Evolutionary conservation across 2,329 filamentous ascomycete genomes (phyloP).

Genomic region (Cercospora zeina): DNA sequence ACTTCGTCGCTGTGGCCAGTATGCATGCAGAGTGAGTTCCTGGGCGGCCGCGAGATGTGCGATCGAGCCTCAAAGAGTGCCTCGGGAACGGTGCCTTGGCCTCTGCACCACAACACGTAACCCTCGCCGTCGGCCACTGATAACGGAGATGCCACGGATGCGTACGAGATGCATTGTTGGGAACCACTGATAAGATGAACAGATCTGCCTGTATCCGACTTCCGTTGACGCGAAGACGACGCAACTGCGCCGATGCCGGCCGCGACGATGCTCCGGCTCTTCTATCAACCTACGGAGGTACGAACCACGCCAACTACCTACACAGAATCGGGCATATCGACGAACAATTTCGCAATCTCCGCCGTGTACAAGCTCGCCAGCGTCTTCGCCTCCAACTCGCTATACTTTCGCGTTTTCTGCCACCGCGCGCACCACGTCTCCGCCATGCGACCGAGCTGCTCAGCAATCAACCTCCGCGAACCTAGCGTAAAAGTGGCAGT

Average conservation of each 20-base stretch:
- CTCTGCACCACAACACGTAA: background rate
- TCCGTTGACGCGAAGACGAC: background rate
- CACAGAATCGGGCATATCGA: slow-evolving; percentile 26
- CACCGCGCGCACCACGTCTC: slow-evolving; percentile 24
- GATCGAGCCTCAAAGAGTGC: background rate
- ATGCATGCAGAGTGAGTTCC: background rate
- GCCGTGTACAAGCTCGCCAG: slow-evolving; percentile 24
- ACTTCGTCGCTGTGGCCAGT: background rate
- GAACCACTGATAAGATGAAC: slow-evolving; percentile 10
- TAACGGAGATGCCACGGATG: slow-evolving; percentile 5
- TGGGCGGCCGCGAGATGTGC: background rate
- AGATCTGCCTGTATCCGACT: background rate
- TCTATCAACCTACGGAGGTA: too few relatives aligned
- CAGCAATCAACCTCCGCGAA: slow-evolving; percentile 15
- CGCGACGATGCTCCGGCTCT: background rate
- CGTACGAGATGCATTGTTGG: slow-evolving; percentile 2
- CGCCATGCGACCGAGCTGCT: slow-evolving; percentile 25
- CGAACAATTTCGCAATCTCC: slow-evolving; percentile 25
- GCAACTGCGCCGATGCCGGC: background rate
- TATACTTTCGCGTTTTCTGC: slow-evolving; percentile 26
- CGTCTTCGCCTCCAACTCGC: slow-evolving; percentile 18
- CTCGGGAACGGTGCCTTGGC: background rate
- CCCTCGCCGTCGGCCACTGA: slow-evolving; percentile 16
- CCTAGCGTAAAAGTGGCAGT: slow-evolving; percentile 26
- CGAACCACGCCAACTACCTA: slow-evolving; percentile 8